Percentiles rank a stretch among this genome's conserved stretches.
These are phyloP conservation scores for Podospora fimiseda DNA, from an alignment of 495 filamentous ascomycete genomes.

Conservation along the genomic window DNA sequence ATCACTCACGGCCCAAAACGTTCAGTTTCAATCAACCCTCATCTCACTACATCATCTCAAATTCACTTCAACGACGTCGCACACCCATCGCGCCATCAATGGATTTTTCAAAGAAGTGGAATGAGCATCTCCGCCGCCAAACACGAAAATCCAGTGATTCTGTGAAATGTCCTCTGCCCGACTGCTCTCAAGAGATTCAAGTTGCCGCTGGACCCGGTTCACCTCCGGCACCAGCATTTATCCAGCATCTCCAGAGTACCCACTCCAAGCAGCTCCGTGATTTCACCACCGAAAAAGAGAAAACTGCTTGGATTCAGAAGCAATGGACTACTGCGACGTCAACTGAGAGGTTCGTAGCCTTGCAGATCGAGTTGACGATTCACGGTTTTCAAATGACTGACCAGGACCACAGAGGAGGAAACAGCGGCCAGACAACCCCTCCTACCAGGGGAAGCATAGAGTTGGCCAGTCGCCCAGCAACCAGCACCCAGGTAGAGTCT, in stretches of 20 bases:
- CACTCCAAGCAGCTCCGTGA: constrained; percentile 2
- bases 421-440: constrained; percentile 6
- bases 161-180: not conserved
- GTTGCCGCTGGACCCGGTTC: not conserved
- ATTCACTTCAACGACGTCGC: too few relatives aligned
- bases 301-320: not conserved
- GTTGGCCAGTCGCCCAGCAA: too few relatives aligned
- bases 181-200: not conserved
- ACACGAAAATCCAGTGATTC: not conserved
- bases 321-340: constrained; percentile 6
- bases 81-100: too few relatives aligned
- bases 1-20: too few relatives aligned
- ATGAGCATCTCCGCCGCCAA: not conserved
- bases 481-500: too few relatives aligned
- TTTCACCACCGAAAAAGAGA: constrained; percentile 8
- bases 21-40: too few relatives aligned
- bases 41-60: too few relatives aligned
- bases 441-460: too few relatives aligned
- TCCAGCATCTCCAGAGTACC: not conserved
- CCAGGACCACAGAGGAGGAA: constrained; percentile 1
- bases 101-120: not conserved
- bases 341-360: constrained; percentile 8
- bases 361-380: not conserved
- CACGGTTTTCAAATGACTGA: not conserved
- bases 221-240: not conserved